Base-by-base conservation (phyloP, 495 filamentous ascomycete species). In the Penicillium psychrofluorescens region DNA sequence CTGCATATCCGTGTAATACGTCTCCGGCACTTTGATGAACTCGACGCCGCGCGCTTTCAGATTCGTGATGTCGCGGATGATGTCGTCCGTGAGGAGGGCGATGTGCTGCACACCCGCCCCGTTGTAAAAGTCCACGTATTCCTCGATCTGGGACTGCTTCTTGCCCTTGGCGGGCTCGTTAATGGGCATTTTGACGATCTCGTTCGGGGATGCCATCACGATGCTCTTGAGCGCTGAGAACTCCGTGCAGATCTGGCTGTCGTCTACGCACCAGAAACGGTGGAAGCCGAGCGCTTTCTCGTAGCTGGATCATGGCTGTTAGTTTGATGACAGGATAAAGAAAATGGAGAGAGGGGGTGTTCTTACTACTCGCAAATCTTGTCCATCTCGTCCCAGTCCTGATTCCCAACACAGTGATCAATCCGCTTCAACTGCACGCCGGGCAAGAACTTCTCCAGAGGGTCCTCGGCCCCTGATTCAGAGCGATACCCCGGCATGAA, bases 321-420 rank as follows among this genome's bases (percentile, higher is more conserved):
- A 71, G 56, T 38, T 38, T 22, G 22, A 22, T 22, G 22, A 22
- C 4, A 22, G 3, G 22, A 6, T 22, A 22, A 4, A 22, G 22
- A 22, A 2, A 22, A 3, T 15, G 31, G 16, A 13, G 7, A 9
- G 15, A 30, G 6, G 15, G 8, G 11, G n/a, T n/a, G 34, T 48
- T 53, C 47, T 48, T 46, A 80, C 78, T 88, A 94, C 46, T 81
- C 83, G 66, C 90, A 95, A 29, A 84, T 80, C 30, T 76, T 74
- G 22, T 84, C 83, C 87, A 96, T 90, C 61, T 86, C 78, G 61
- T 81, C 74, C 89, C 90, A 95, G 64, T 84, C 80, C 65, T 95
- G 89, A 63, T 95, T 95, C 36, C 90, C 90, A 47, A 95, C 90
- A 62, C 90, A 95, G 66, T 95, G 90, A 67, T 95, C 90, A 59